These are phyloP conservation scores for Haplosporangium gracile DNA, from an alignment of 192 early-diverging fungal species.

Conservation along the genomic window DNA sequence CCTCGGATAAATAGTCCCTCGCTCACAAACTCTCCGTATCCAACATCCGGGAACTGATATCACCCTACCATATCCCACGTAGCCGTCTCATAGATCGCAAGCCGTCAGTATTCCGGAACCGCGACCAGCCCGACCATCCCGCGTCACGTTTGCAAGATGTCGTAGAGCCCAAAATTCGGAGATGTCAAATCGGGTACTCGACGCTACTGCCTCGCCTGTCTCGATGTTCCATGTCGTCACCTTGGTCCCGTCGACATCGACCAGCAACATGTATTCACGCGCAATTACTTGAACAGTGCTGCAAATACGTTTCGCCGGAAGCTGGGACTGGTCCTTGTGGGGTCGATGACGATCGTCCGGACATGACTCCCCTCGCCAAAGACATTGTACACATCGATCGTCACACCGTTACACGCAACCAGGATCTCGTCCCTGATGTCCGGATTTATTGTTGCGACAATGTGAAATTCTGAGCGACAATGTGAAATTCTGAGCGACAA, in stretches of 20 bases:
- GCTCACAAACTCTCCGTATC: not conserved
- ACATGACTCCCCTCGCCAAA: slow-evolving; percentile 2
- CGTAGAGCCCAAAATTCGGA: not conserved
- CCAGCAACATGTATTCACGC: not conserved
- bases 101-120: not conserved
- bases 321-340: not conserved
- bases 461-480: not conserved
- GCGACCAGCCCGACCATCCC: not conserved
- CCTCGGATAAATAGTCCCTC: not conserved
- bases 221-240: slow-evolving; percentile 1
- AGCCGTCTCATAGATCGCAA: not conserved
- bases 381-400: slow-evolving; percentile 7
- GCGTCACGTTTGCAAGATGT: not conserved
- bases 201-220: not conserved
- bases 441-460: not conserved
- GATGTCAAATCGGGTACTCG: not conserved
- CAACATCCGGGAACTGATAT: not conserved
- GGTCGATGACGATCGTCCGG: slow-evolving; percentile 3
- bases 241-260: not conserved
- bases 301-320: not conserved
- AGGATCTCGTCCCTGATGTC: not conserved
- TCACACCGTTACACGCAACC: not conserved
- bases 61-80: not conserved
- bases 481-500: not conserved
- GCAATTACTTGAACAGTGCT: not conserved